Evolutionary conservation across 345 rosid genomes (phyloP).

Genomic region (Mangifera indica): DNA sequence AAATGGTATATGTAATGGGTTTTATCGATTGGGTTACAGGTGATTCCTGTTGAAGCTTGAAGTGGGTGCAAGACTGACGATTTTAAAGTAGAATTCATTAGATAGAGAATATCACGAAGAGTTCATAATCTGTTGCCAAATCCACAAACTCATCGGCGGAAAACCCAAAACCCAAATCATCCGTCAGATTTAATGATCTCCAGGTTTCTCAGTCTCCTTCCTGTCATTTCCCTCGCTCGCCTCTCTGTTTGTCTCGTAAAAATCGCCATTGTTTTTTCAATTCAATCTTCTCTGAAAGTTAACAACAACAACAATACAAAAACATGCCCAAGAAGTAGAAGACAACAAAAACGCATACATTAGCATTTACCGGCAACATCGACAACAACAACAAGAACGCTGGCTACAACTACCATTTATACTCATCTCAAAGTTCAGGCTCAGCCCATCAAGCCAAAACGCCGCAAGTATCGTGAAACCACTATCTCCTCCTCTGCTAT

Average conservation of each 20-base stretch:
- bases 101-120: too few species aligned
- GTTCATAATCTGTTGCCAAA: too few species aligned
- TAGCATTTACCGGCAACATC: slow-evolving; percentile 38
- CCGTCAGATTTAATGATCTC: neutral
- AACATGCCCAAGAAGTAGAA: slow-evolving; percentile 22
- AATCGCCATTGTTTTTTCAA: slow-evolving; percentile 25
- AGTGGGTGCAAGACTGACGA: too few species aligned
- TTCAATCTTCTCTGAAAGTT: neutral
- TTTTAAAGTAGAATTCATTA: too few species aligned
- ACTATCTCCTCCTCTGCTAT: slow-evolving; percentile 45
- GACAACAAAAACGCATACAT: slow-evolving; percentile 28
- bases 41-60: too few species aligned
- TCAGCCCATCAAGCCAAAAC: slow-evolving; percentile 57
- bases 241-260: slow-evolving; percentile 25
- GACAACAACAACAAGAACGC: slow-evolving; percentile 19
- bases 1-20: too few species aligned
- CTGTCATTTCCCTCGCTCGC: neutral
- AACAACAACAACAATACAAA: neutral
- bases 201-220: slow-evolving; percentile 17
- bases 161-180: neutral
- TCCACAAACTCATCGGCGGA: neutral
- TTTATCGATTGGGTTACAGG: too few species aligned
- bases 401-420: neutral
- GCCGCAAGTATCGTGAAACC: slow-evolving; percentile 57
- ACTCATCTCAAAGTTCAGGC: slow-evolving; percentile 42